Evolutionary conservation across 176 grass and related monocot species (phyloP).

Genomic region (Triticum timopheevii): DNA sequence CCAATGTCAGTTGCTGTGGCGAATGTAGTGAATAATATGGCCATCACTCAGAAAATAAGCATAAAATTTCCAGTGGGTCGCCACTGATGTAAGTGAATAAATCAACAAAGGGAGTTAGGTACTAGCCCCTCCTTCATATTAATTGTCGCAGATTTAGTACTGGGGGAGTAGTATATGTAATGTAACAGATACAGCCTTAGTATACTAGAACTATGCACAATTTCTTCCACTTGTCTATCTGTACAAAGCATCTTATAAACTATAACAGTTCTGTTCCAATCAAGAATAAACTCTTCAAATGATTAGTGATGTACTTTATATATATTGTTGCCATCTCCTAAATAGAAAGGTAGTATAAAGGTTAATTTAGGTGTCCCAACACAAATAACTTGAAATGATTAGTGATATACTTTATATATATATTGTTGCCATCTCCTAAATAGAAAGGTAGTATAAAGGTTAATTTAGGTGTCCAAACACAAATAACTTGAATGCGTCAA

Average conservation of each 20-base stretch:
- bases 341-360: background rate
- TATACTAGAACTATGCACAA: background rate
- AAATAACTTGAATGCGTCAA: background rate
- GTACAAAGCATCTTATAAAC: background rate
- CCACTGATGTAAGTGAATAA: background rate
- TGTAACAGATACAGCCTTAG: background rate
- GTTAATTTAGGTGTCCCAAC: background rate
- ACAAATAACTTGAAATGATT: background rate
- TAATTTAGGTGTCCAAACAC: background rate
- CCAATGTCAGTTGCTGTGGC: background rate
- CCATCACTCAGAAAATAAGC: background rate
- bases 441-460: background rate
- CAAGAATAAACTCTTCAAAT: background rate
- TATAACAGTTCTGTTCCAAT: background rate
- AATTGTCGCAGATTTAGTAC: too few species aligned
- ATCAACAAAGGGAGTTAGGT: background rate
- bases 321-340: background rate
- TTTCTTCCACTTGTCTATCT: slow-evolving; percentile 1
- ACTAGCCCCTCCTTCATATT: background rate
- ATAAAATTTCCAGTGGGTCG: background rate
- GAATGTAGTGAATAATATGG: background rate
- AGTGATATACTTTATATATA: background rate
- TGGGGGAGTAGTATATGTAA: background rate
- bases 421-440: background rate
- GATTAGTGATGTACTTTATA: background rate